Conservation (phyloP, 495 filamentous ascomycete species). For the Daldinia childiae region DNA sequence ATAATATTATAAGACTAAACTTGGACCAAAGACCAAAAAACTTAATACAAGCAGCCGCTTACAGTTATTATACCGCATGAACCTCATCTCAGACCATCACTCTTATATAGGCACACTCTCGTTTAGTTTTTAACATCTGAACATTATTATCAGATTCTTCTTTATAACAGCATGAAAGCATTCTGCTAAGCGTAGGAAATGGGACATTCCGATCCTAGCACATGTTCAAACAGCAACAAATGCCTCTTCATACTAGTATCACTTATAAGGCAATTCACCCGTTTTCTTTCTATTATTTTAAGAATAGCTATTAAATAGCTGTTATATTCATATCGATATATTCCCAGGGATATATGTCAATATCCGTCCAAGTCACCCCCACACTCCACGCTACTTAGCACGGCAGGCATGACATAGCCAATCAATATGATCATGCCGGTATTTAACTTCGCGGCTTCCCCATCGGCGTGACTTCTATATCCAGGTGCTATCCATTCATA, state of each 20-base stretch:
- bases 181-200: no score
- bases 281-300: neutral
- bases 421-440: neutral
- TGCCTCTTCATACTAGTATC: neutral
- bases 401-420: neutral
- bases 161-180: no score
- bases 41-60: no score
- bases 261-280: neutral
- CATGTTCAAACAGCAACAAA: neutral
- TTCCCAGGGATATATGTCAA: neutral
- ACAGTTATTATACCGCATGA: no score
- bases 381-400: neutral
- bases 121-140: no score
- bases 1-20: no score
- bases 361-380: neutral
- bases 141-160: no score
- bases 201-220: no score
- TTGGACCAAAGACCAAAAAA: no score
- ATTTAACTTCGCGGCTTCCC: neutral
- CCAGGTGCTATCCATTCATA: neutral
- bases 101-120: no score
- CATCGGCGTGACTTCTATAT: neutral
- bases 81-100: no score
- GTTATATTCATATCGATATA: no score
- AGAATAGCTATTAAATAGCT: neutral